A percentile compares a stretch with the other conserved stretches of the same genome.
Evolutionary conservation across 2,329 filamentous ascomycete species (phyloP).

Genomic region (Sporothrix curviconia): DNA sequence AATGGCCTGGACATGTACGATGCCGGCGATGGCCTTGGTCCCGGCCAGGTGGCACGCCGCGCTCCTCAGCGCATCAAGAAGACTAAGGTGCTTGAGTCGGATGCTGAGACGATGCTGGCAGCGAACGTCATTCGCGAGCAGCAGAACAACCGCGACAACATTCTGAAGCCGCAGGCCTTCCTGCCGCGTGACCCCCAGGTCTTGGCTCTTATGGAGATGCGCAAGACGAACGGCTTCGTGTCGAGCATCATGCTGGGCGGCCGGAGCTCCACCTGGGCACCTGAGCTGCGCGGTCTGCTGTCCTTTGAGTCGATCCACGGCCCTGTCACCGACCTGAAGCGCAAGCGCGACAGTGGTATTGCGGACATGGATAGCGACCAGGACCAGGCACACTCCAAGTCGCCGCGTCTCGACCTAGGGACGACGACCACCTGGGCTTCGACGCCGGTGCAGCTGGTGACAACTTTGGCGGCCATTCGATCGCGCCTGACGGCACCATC

Average conservation of each 20-base stretch:
- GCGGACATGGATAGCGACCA: conserved; percentile 69
- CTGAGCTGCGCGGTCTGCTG: conserved; percentile 86
- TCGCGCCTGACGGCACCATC: conserved; percentile 55
- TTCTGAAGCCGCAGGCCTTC: conserved; percentile 75
- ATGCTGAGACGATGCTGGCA: conserved; percentile 71
- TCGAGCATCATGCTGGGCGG: conserved; percentile 78
- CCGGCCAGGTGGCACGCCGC: conserved; percentile 52
- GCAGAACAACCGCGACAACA: conserved; percentile 78
- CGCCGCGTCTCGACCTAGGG: conserved; percentile 63
- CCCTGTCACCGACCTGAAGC: conserved; percentile 74
- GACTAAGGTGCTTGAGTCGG: conserved; percentile 75
- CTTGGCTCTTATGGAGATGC: conserved; percentile 82
- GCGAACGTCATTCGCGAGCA: conserved; percentile 76
- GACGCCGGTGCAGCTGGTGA: conserved; percentile 40
- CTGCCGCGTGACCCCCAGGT: conserved; percentile 82
- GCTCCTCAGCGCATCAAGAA: conserved; percentile 66
- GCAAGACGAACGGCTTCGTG: conserved; percentile 84
- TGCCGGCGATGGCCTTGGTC: conserved; percentile 49
- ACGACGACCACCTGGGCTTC: conserved; percentile 43
- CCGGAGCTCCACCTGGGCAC: conserved; percentile 74
- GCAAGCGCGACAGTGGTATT: conserved; percentile 85
- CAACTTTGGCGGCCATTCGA: conserved; percentile 46
- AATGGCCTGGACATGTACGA: conserved; percentile 55
- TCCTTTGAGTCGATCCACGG: conserved; percentile 70
- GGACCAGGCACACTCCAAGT: conserved; percentile 57